Evolutionary conservation across 352 stramenopile genomes (phyloP).

Genomic region (Phytophthora tentaculata): DNA sequence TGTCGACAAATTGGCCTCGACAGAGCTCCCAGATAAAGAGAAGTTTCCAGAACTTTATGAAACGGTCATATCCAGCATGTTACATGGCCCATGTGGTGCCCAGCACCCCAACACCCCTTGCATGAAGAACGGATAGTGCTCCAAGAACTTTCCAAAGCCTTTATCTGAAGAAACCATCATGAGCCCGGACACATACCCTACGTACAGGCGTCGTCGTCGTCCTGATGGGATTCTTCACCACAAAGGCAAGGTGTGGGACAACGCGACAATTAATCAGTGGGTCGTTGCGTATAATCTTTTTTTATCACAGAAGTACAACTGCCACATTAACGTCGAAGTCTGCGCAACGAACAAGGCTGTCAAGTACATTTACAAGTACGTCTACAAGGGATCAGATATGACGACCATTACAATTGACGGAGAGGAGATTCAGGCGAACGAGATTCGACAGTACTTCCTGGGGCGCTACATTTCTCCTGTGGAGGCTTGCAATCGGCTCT

Average conservation of each 20-base stretch:
- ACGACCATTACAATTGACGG: background rate
- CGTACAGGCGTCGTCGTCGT: background rate
- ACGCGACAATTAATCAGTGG: background rate
- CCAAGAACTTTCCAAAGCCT: background rate
- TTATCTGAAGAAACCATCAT: background rate
- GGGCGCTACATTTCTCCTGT: background rate
- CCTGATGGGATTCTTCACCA: background rate
- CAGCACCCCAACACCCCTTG: background rate
- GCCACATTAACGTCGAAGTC: background rate
- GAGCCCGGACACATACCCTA: background rate
- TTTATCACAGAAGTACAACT: background rate
- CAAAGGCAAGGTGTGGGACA: background rate
- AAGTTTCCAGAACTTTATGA: background rate
- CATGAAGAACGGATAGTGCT: background rate
- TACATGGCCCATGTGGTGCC: background rate
- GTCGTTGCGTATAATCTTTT: background rate
- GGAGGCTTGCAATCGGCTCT: background rate
- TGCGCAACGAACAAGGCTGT: background rate
- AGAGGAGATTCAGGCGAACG: background rate
- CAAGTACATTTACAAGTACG: background rate
- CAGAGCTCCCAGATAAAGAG: background rate
- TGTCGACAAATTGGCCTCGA: background rate
- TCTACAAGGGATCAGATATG: background rate
- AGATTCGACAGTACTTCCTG: background rate
- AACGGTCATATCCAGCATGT: background rate